Conservation (phyloP, 2,329 filamentous ascomycete species). For the Penicillium hesseltinei region DNA sequence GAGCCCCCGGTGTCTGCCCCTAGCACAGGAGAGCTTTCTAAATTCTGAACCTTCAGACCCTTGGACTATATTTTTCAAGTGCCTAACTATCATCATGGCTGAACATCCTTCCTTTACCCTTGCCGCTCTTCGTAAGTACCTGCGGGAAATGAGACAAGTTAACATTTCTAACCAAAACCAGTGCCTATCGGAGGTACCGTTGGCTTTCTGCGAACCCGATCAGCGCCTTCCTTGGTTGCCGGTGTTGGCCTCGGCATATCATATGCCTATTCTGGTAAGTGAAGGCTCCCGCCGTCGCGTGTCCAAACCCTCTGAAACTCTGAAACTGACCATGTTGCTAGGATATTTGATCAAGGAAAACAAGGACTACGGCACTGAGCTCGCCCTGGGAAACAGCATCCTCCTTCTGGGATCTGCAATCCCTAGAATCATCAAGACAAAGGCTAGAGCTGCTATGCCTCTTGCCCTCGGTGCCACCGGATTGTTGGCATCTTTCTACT, state of each 20-base stretch:
- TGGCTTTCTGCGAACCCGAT: constrained; percentile 19
- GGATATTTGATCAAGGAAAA: constrained; percentile 21
- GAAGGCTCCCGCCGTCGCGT: fast-evolving
- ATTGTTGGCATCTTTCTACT: constrained; percentile 4
- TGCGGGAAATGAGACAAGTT: neutral
- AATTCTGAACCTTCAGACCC: neutral
- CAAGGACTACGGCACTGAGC: constrained; percentile 22
- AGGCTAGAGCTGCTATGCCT: constrained; percentile 14
- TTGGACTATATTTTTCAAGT: neutral
- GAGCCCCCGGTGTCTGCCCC: neutral
- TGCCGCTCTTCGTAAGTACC: constrained; percentile 1
- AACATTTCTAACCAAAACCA: neutral
- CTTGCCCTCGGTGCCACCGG: constrained; percentile 12
- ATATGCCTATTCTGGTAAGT: constrained; percentile 17
- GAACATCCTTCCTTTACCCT: constrained; percentile 8
- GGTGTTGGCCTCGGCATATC: constrained; percentile 19
- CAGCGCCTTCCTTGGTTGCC: constrained; percentile 17
- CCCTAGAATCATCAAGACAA: constrained; percentile 14
- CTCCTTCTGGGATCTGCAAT: constrained; percentile 16
- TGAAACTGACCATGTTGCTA: neutral
- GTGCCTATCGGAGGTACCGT: constrained; percentile 17
- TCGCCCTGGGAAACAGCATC: constrained; percentile 21
- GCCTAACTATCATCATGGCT: neutral
- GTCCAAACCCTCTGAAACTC: no score
- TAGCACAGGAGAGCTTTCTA: neutral